Evolutionary conservation across 768 basidiomycete genomes (phyloP).

Genomic region (Inosperma sp.): DNA sequence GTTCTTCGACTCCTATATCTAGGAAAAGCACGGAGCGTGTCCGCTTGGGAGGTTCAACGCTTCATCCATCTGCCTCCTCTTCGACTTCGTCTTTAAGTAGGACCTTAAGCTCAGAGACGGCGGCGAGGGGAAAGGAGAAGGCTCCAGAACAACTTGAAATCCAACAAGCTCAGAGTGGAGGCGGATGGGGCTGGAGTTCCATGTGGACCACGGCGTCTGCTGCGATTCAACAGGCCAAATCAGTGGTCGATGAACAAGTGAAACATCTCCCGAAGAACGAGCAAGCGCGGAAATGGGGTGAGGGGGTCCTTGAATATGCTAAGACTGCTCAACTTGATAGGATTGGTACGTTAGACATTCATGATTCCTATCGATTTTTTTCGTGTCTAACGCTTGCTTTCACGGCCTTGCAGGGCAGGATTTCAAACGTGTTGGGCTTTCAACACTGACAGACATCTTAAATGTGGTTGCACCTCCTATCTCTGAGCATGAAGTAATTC

Average conservation of each 20-base stretch:
- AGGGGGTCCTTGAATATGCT: slow-evolving; percentile 81
- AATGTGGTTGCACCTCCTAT: slow-evolving; percentile 98
- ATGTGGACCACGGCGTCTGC: slow-evolving; percentile 88
- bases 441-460: slow-evolving; percentile 85
- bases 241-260: slow-evolving; percentile 90
- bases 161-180: slow-evolving; percentile 18
- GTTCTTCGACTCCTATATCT: slow-evolving; percentile 65
- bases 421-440: slow-evolving; percentile 81
- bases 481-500: slow-evolving; percentile 95
- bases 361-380: not conserved
- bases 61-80: slow-evolving; percentile 34
- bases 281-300: slow-evolving; percentile 84
- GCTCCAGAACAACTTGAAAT: slow-evolving; percentile 18
- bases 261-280: slow-evolving; percentile 83
- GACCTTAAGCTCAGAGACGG: slow-evolving; percentile 25
- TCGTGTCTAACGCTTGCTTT: not conserved
- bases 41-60: slow-evolving; percentile 44
- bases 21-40: slow-evolving; percentile 77
- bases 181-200: slow-evolving; percentile 76
- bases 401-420: slow-evolving; percentile 62
- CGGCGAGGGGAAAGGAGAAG: slow-evolving; percentile 17
- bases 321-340: slow-evolving; percentile 89
- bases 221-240: slow-evolving; percentile 81
- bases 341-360: slow-evolving; percentile 51
- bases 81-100: slow-evolving; percentile 39